Percentiles rank a stretch among this genome's conserved stretches.
phyloP scores from a whole-genome alignment of 495 filamentous ascomycete genomes.

The Annulohypoxylon stygium region DNA sequence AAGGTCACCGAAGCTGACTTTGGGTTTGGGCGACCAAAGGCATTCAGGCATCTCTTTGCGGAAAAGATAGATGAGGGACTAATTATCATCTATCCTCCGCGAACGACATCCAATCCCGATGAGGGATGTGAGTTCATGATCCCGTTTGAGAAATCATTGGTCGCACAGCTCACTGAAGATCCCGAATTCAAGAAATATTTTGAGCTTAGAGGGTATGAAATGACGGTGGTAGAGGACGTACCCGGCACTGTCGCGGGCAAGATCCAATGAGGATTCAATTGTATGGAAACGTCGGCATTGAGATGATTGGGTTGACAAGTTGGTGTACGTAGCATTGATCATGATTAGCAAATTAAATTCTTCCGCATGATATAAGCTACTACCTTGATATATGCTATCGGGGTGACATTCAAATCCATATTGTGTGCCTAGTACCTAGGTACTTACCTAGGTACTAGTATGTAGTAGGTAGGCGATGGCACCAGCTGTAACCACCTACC shows the following conservation, averaged over 20 bases:
- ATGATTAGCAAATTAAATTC: neutral
- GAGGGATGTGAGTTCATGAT: slow-evolving; percentile 62
- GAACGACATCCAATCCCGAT: slow-evolving; percentile 44
- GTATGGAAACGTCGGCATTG: neutral
- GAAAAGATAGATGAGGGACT: slow-evolving; percentile 48
- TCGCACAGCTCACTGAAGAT: slow-evolving; percentile 54
- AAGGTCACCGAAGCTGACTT: slow-evolving; percentile 48
- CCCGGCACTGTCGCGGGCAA: slow-evolving; percentile 8
- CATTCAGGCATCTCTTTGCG: slow-evolving; percentile 48
- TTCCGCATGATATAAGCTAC: neutral
- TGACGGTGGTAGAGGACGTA: neutral
- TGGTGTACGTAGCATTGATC: neutral
- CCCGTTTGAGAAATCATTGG: slow-evolving; percentile 55
- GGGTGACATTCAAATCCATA: too few relatives aligned
- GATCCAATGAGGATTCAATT: slow-evolving; percentile 4
- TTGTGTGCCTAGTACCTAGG: neutral
- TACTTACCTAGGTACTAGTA: neutral
- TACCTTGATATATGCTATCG: neutral
- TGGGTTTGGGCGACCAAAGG: slow-evolving; percentile 49
- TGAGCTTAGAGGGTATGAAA: slow-evolving; percentile 58
- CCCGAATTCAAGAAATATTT: slow-evolving; percentile 56
- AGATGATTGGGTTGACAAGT: neutral
- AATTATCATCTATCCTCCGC: slow-evolving; percentile 50
- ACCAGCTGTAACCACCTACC: too few relatives aligned
- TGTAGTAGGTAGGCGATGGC: too few relatives aligned